Evolutionary conservation across 768 basidiomycete species (phyloP).

Genomic region (Termitomyces sp.): DNA sequence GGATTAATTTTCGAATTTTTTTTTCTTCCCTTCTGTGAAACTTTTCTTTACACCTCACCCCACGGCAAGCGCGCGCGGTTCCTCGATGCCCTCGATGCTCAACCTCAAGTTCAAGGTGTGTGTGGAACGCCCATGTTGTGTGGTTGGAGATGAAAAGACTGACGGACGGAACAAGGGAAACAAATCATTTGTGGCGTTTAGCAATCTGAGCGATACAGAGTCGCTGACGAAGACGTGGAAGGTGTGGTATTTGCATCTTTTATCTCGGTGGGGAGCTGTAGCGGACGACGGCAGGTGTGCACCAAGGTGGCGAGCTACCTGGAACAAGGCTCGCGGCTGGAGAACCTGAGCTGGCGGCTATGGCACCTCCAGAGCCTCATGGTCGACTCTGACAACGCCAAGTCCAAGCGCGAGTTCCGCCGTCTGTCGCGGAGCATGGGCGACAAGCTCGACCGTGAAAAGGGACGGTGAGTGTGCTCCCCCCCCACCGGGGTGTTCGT

Average conservation of each 20-base stretch:
- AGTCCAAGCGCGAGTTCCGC: constrained; percentile 85
- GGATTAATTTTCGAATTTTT: too few relatives aligned
- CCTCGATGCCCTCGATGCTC: constrained; percentile 70
- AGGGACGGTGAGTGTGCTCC: constrained; percentile 62
- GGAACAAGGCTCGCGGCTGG: constrained; percentile 86
- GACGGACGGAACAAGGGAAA: constrained; percentile 64
- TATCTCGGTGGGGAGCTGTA: neutral
- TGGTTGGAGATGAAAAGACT: too few relatives aligned
- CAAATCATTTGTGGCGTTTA: constrained; percentile 93
- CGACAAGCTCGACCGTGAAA: constrained; percentile 90
- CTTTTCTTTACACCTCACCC: too few relatives aligned
- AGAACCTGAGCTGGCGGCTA: constrained; percentile 89
- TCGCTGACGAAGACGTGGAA: constrained; percentile 90
- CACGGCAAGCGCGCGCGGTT: too few relatives aligned
- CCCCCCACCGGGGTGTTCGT: too few relatives aligned
- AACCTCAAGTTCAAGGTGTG: constrained; percentile 80
- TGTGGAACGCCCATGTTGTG: constrained; percentile 2
- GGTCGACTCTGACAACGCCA: constrained; percentile 87
- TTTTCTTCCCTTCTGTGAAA: too few relatives aligned
- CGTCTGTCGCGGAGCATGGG: constrained; percentile 86
- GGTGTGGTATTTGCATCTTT: constrained; percentile 30
- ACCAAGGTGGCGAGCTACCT: constrained; percentile 88
- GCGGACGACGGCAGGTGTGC: constrained; percentile 50
- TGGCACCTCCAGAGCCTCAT: constrained; percentile 92
- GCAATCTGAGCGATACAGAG: constrained; percentile 81